A percentile compares a stretch with the other conserved stretches of the same genome.
Conservation (phyloP, 371 early-diverging fungal species). For the Fennellomyces sp. region DNA sequence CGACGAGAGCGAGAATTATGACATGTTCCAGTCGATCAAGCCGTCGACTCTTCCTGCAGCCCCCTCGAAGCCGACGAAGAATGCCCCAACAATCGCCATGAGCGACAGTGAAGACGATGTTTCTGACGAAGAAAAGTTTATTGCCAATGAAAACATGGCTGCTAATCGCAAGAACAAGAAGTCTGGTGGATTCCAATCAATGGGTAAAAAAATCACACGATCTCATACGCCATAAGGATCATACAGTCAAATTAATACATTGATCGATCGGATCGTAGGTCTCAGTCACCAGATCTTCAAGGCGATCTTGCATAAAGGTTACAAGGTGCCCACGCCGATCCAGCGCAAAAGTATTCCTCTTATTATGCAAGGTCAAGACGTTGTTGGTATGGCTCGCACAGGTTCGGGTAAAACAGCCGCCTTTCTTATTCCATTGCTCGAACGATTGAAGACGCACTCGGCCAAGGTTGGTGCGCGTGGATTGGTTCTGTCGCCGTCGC, state of each 20-base stretch:
- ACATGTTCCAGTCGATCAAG: slow-evolving; percentile 20
- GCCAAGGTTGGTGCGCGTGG: slow-evolving; percentile 89
- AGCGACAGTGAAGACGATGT: slow-evolving; percentile 35
- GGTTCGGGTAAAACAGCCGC: slow-evolving; percentile 99
- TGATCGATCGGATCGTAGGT: slow-evolving; percentile 40
- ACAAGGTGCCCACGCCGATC: slow-evolving; percentile 98
- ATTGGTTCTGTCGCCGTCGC: slow-evolving; percentile 88
- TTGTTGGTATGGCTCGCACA: slow-evolving; percentile 98
- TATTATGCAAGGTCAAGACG: slow-evolving; percentile 89
- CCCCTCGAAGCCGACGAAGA: slow-evolving; percentile 1
- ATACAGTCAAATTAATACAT: slow-evolving; percentile 1
- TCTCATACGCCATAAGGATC: no score
- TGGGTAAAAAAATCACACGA: slow-evolving; percentile 70
- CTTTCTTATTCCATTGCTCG: slow-evolving; percentile 94
- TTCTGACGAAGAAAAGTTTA: slow-evolving; percentile 50
- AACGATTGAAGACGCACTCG: slow-evolving; percentile 86
- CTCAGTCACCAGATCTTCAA: slow-evolving; percentile 80
- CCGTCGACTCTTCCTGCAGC: slow-evolving; percentile 8
- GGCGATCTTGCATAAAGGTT: slow-evolving; percentile 89
- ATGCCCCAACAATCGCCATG: background rate
- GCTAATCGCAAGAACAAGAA: slow-evolving; percentile 90
- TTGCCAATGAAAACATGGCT: slow-evolving; percentile 52
- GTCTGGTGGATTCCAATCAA: slow-evolving; percentile 96
- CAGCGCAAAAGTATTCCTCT: slow-evolving; percentile 97
- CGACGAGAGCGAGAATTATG: slow-evolving; percentile 7